Evolutionary conservation across 768 basidiomycete species (phyloP), one percentile per base, ranked within the genome.

Genomic region (Leccinum broughii): DNA sequence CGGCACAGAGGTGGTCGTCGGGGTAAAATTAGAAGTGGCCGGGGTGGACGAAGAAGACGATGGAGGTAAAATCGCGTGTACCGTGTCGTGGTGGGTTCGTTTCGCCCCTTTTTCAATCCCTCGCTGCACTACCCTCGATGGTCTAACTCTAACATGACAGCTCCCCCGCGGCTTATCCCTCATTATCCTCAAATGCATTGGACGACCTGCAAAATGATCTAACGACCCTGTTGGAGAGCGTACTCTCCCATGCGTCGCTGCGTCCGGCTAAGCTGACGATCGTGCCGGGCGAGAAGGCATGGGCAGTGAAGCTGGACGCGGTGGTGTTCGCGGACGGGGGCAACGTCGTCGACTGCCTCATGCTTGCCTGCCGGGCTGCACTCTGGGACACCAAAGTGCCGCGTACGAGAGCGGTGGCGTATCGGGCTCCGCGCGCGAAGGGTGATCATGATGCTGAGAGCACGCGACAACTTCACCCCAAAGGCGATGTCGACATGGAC

Each of bases 331-430:
- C 86, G 2, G 90, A 93, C 62, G 78, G 83, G 4, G 92, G 92
- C 0, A 93, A 93, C 70, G 65, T 89, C 24, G 80, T 85, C 59
- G 93, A 95, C 64, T 88, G 86, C 35, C 71, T 94, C 2, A 89
- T 94, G 76, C 80, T 94, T 75, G 90, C 89, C 0, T 85, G 87
- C 2, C 83, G 89, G 14, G 87, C 89, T 1, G 92, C 91, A 0
- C 74, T 95, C 14, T 92, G 88, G 83, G 90, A 92, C 59, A 87
- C 90, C 15, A 87, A 84, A 56, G 87, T 95, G 0, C 93, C 93
- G 6, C 76, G 82, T 32, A 95, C 93, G 52, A 78, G 85, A 39
- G 77, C 78, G 3, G 82, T 94, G 0, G 87, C 90, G 60, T 92
- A 89, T 70, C 84, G 83, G 46, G 83, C 82, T 0, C 68, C 70